phyloP scores from a whole-genome alignment of 2,329 filamentous ascomycete genomes.

The Sordariomycetes sp. region DNA sequence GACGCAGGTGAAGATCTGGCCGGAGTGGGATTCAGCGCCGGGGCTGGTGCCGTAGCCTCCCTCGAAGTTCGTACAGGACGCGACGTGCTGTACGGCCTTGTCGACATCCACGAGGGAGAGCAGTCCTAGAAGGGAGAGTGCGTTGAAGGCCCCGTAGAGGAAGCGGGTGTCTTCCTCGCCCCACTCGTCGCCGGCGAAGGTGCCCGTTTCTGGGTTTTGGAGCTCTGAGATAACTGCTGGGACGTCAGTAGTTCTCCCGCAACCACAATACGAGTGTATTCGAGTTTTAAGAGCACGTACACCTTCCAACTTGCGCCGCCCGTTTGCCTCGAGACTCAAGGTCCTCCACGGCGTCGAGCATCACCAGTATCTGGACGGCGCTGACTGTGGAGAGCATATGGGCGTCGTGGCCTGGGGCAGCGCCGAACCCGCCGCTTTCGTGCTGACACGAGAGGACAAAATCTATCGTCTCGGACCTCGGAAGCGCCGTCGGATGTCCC shows the following conservation, averaged over 20 bases:
- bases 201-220: slow-evolving; percentile 72
- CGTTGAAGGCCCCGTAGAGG: slow-evolving; percentile 81
- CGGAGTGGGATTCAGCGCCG: slow-evolving; percentile 87
- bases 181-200: slow-evolving; percentile 92
- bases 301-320: slow-evolving; percentile 59
- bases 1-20: slow-evolving; percentile 91
- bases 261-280: not conserved
- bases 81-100: slow-evolving; percentile 69
- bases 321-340: slow-evolving; percentile 63
- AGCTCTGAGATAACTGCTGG: slow-evolving; percentile 62
- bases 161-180: slow-evolving; percentile 94
- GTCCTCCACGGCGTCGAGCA: slow-evolving; percentile 73
- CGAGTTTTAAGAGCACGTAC: slow-evolving; percentile 39
- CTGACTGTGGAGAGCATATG: slow-evolving; percentile 96
- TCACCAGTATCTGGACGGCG: slow-evolving; percentile 85
- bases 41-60: slow-evolving; percentile 86
- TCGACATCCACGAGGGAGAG: slow-evolving; percentile 66
- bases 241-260: slow-evolving; percentile 1
- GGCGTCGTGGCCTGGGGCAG: slow-evolving; percentile 86
- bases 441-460: slow-evolving; percentile 96
- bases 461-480: slow-evolving; percentile 69
- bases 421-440: slow-evolving; percentile 82
- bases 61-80: slow-evolving; percentile 83
- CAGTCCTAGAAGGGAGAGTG: slow-evolving; percentile 71
- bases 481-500: slow-evolving; percentile 68